phyloP scores from a whole-genome alignment of 371 early-diverging fungal genomes.

The Choanephora cucurbitarum region DNA sequence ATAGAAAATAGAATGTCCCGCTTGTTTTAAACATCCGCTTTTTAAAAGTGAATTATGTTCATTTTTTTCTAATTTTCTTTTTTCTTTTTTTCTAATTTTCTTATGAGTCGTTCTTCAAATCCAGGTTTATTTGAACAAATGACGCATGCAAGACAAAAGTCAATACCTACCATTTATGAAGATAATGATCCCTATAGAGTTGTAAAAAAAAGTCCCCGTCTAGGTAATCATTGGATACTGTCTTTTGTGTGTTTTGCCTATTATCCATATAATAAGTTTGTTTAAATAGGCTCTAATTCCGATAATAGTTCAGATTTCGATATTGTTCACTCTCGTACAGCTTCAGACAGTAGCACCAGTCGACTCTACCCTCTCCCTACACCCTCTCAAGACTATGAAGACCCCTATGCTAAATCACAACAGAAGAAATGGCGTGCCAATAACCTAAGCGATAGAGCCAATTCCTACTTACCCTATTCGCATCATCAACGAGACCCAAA shows the following conservation, averaged over 20 bases:
- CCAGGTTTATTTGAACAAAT: background rate
- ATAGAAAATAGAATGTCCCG: too few relatives aligned
- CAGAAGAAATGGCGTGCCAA: background rate
- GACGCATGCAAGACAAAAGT: conserved; percentile 8
- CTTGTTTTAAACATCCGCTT: too few relatives aligned
- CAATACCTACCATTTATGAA: conserved; percentile 25
- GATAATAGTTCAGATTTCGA: conserved; percentile 28
- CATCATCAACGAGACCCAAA: conserved; percentile 40
- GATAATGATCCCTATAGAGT: conserved; percentile 32
- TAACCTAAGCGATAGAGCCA: conserved; percentile 26
- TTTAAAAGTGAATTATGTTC: too few relatives aligned
- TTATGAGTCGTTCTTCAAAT: background rate
- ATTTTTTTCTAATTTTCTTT: too few relatives aligned
- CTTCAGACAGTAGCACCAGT: conserved; percentile 48
- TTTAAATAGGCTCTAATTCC: conserved; percentile 16
- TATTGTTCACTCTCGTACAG: conserved; percentile 37
- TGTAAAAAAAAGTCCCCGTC: conserved; percentile 14
- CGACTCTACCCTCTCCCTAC: conserved; percentile 20
- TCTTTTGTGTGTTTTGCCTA: conserved; percentile 6
- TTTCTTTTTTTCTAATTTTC: too few relatives aligned
- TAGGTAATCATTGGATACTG: conserved; percentile 12
- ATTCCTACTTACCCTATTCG: conserved; percentile 51
- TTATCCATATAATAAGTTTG: background rate
- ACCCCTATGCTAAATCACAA: conserved; percentile 33
- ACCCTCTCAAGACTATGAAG: conserved; percentile 22